phyloP scores from a whole-genome alignment of 345 rosid genomes.

The Sisymbrium altissimum region DNA sequence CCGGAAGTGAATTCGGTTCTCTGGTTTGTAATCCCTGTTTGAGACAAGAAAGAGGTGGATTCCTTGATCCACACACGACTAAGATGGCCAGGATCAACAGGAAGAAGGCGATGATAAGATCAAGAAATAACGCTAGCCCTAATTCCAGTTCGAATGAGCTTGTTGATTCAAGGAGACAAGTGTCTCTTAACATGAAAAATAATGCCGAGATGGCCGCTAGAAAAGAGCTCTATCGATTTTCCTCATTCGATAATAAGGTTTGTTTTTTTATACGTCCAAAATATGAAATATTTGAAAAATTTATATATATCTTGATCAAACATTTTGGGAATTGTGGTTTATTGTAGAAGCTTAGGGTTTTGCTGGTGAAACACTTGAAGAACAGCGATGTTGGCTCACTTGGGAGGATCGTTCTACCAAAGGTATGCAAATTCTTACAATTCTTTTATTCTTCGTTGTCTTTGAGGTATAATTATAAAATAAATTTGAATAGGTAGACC shows the following conservation, averaged over 20 bases:
- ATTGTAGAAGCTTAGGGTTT: conserved; percentile 53
- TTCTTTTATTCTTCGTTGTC: background rate
- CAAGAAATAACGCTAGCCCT: conserved; percentile 35
- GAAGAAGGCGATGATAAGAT: conserved; percentile 60
- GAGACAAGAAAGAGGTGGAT: conserved; percentile 28
- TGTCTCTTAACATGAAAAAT: conserved; percentile 1
- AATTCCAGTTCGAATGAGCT: conserved; percentile 18
- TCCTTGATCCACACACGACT: conserved; percentile 39
- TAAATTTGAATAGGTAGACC: background rate
- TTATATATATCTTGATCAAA: background rate
- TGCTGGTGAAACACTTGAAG: conserved; percentile 59
- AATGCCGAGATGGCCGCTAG: background rate
- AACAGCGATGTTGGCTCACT: conserved; percentile 82
- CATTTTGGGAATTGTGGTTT: conserved; percentile 8
- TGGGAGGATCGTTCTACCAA: conserved; percentile 85
- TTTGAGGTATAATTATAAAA: background rate
- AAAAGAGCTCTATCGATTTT: conserved; percentile 38
- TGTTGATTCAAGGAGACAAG: conserved; percentile 31
- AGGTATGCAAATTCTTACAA: conserved; percentile 47
- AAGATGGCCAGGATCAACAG: conserved; percentile 62
- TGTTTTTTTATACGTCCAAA: background rate
- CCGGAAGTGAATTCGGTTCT: conserved; percentile 18
- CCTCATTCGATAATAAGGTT: conserved; percentile 54
- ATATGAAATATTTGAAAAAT: background rate
- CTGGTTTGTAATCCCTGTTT: conserved; percentile 16